Conservation (phyloP, 2,329 filamentous ascomycete species). For the Colletotrichum sp. region DNA sequence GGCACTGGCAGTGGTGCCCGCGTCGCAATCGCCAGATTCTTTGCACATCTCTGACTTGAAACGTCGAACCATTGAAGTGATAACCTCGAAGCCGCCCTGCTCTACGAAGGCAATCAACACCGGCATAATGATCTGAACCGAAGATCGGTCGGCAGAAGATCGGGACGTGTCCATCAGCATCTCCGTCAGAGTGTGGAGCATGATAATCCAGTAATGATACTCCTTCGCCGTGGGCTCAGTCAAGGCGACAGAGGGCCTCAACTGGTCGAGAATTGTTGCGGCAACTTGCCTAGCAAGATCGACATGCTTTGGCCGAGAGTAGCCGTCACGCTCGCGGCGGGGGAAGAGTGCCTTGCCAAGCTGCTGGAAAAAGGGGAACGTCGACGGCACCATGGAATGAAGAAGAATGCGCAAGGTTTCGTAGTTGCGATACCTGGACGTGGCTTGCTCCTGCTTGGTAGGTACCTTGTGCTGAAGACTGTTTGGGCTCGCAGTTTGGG, state of each 20-base stretch:
- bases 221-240: constrained; percentile 62
- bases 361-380: constrained; percentile 85
- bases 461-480: constrained; percentile 36
- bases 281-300: constrained; percentile 71
- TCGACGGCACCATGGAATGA: constrained; percentile 77
- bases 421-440: constrained; percentile 71
- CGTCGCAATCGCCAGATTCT: constrained; percentile 26
- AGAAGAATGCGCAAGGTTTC: constrained; percentile 78
- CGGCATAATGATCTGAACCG: constrained; percentile 68
- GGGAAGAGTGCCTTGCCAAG: constrained; percentile 82
- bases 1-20: constrained; percentile 13
- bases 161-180: constrained; percentile 71
- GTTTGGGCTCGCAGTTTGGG: constrained; percentile 21
- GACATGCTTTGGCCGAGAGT: constrained; percentile 57
- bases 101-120: constrained; percentile 89
- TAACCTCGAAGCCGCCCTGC: constrained; percentile 73
- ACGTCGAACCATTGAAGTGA: constrained; percentile 74
- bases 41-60: constrained; percentile 65
- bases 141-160: constrained; percentile 53
- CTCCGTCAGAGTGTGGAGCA: constrained; percentile 78
- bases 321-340: constrained; percentile 73
- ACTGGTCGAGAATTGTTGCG: constrained; percentile 70
- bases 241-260: constrained; percentile 54
- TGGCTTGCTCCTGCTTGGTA: constrained; percentile 48
- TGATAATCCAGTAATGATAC: constrained; percentile 82